Conservation (phyloP, 2,329 filamentous ascomycete genomes). For the Phialophora verrucosa region DNA sequence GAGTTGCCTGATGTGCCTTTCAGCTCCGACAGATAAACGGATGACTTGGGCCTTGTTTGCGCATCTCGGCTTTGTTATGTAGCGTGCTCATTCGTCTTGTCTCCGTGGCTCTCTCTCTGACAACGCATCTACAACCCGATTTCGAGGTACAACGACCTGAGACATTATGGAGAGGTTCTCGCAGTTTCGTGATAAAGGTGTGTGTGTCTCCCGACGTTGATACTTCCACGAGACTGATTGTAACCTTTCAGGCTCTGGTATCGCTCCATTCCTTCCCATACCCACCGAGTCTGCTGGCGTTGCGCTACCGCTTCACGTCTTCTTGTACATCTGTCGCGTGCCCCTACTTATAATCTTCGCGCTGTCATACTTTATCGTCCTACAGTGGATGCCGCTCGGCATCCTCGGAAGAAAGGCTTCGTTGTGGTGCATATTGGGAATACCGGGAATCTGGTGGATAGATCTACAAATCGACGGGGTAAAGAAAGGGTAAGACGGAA, state of each 20-base stretch:
- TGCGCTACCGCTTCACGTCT: slow-evolving; percentile 67
- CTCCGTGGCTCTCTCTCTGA: background rate
- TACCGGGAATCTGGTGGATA: slow-evolving; percentile 96
- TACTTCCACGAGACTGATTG: slow-evolving; percentile 7
- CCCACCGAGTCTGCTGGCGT: slow-evolving; percentile 68
- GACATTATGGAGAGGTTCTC: slow-evolving; percentile 87
- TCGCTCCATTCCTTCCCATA: slow-evolving; percentile 91
- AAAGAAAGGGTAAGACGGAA: slow-evolving; percentile 73
- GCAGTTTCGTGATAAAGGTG: slow-evolving; percentile 89
- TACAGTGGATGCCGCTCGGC: slow-evolving; percentile 80
- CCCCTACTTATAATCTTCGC: slow-evolving; percentile 74
- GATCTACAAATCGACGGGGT: slow-evolving; percentile 98
- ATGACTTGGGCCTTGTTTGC: slow-evolving; percentile 9
- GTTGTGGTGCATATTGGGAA: slow-evolving; percentile 83
- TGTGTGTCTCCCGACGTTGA: slow-evolving; percentile 28
- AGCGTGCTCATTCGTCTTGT: background rate
- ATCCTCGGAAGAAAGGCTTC: slow-evolving; percentile 76
- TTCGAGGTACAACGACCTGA: slow-evolving; percentile 11
- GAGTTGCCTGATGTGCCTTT: slow-evolving; percentile 12
- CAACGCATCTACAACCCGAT: slow-evolving; percentile 4
- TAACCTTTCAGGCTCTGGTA: slow-evolving; percentile 76
- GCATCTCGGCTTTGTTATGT: slow-evolving; percentile 5
- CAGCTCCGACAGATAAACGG: slow-evolving; percentile 1
- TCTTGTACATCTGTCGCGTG: slow-evolving; percentile 80
- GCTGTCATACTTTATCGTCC: slow-evolving; percentile 74